Conservation (phyloP, 2,329 filamentous ascomycete genomes). For the Fonsecaea multimorphosa region DNA sequence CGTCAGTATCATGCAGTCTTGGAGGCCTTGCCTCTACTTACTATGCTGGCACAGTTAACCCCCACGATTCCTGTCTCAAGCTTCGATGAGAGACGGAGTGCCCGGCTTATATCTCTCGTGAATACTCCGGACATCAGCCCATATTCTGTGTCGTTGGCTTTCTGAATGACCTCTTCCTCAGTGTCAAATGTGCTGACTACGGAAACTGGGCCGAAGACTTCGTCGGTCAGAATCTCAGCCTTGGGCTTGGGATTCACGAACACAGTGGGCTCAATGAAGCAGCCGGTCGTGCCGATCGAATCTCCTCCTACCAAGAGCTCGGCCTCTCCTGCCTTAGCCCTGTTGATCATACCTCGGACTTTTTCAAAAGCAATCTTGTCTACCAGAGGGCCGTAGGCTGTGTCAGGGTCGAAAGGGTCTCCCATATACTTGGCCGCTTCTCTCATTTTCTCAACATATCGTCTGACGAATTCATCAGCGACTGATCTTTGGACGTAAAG, state of each 20-base stretch:
- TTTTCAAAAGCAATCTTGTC: constrained; percentile 52
- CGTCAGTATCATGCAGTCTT: neutral
- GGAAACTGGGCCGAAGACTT: constrained; percentile 51
- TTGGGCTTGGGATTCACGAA: neutral
- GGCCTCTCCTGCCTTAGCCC: constrained; percentile 48
- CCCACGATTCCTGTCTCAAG: constrained; percentile 53
- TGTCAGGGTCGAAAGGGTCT: constrained; percentile 69
- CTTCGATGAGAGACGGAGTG: constrained; percentile 48
- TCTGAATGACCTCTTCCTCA: constrained; percentile 46
- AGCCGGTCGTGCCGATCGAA: constrained; percentile 38
- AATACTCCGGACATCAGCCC: constrained; percentile 50
- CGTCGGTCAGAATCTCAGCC: constrained; percentile 52
- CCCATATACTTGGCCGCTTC: constrained; percentile 52
- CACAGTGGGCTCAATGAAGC: constrained; percentile 32
- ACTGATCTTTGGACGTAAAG: constrained; percentile 67
- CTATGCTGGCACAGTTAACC: constrained; percentile 49
- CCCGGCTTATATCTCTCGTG: constrained; percentile 48
- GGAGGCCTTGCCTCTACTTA: neutral
- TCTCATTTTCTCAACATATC: constrained; percentile 45
- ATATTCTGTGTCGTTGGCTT: constrained; percentile 48
- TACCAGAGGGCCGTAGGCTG: constrained; percentile 52
- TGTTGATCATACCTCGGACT: constrained; percentile 50
- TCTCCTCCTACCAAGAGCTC: constrained; percentile 47
- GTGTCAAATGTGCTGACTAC: constrained; percentile 46
- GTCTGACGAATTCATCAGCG: constrained; percentile 63